Evolutionary conservation across 192 early-diverging fungal species (phyloP).

Genomic region (Oehlia diaphana): DNA sequence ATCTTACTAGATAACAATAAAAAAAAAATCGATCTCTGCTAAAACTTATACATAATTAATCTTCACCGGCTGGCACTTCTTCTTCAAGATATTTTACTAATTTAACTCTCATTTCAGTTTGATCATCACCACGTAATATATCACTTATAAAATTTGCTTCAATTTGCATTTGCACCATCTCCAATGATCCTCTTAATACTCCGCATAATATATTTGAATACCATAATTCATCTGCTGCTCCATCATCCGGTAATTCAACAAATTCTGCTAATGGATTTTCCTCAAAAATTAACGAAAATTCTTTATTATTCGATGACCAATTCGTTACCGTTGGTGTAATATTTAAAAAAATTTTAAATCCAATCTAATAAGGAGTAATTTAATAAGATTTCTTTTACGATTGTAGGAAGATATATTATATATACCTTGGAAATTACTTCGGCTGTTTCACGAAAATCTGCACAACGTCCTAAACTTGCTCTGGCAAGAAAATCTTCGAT

Average conservation of each 20-base stretch:
- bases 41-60: constrained; percentile 41
- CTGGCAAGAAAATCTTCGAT: constrained; percentile 97
- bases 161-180: constrained; percentile 97
- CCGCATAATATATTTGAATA: constrained; percentile 97
- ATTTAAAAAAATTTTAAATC: constrained; percentile 95
- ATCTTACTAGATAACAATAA: neutral
- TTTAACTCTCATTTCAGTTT: constrained; percentile 90
- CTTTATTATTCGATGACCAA: constrained; percentile 79
- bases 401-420: neutral
- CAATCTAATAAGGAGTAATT: constrained; percentile 53
- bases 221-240: constrained; percentile 77
- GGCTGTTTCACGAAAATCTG: constrained; percentile 87
- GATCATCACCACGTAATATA: constrained; percentile 82
- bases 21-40: neutral
- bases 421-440: constrained; percentile 92
- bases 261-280: constrained; percentile 98
- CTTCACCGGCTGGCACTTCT: constrained; percentile 91
- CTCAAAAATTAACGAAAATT: constrained; percentile 93
- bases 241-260: constrained; percentile 91
- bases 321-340: constrained; percentile 82
- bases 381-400: neutral
- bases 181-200: constrained; percentile 89
- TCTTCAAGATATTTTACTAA: constrained; percentile 89
- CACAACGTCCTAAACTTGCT: constrained; percentile 75
- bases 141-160: constrained; percentile 85